Base-by-base conservation (phyloP, 768 basidiomycete genomes). In the Leucocoprinus sp. region DNA sequence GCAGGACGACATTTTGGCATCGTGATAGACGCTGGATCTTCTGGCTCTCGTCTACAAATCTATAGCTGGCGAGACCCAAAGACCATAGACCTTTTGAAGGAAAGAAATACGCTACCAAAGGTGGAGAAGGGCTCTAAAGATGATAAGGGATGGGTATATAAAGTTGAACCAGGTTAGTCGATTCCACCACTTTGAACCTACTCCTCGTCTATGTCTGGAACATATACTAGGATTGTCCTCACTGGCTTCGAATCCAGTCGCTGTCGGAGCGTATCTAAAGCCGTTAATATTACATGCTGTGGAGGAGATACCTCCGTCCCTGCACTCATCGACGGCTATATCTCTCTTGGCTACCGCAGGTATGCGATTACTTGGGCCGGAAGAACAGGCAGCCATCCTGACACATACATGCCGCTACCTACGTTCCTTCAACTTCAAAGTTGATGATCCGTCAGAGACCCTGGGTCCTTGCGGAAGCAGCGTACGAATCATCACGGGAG, bases 11-110 rank as follows among this genome's bases (percentile, higher is more conserved):
- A 83, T 55, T 95, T 91, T 64, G 92, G 90, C 49, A 76, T 98
- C 49, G 93, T 98, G 51, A 90, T 99, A 63, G 96, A 99, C 70
- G 96, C 96, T 59, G 96, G 96, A 50, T 96, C 93, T 61, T 97
- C 93, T 18, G 96, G 96, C 22, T 97, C 95, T 4, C 72, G 96
- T 43, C 69, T 97, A 27, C 93, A 97, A 62, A 91, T 98, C 54
- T 98, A 99, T 68, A 92, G 89, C 61, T 99, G 95, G 96, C 76
- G 76, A 52, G 84, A 97, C 61, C 84, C 93, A 17, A 72, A 77
- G 46, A 61, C 71, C 6, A 56, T 70, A 14, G 54, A 53, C 2
- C 69, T 81, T 35, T 69, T 74, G 14, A 70, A 76, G 45, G 70
- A 77, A 48, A 66, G 72, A 8, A 67, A 75, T 50, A 65, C 69